A percentile compares a stretch with the other conserved stretches of the same genome.
Conservation (phyloP, 202 grass and related monocot genomes). For the Setaria italica region DNA sequence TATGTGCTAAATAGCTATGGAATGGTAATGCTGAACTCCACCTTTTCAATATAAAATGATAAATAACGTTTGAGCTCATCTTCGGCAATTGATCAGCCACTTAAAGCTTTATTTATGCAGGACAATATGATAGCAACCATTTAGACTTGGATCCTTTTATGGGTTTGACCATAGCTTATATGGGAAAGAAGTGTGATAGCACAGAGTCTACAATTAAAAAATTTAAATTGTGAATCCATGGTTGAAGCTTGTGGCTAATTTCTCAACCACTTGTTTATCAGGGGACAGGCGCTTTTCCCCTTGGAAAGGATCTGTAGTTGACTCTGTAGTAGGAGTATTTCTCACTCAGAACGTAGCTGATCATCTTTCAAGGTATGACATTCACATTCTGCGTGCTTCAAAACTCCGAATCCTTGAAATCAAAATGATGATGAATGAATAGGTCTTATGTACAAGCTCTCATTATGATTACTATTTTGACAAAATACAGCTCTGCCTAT, state of each 20-base stretch:
- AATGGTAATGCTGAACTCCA: slow-evolving; percentile 2
- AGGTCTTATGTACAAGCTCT: slow-evolving; percentile 24
- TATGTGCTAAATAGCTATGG: background rate
- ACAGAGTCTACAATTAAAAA: background rate
- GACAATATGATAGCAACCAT: slow-evolving; percentile 7
- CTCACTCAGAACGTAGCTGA: slow-evolving; percentile 95
- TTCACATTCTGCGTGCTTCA: slow-evolving; percentile 15
- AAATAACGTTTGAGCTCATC: slow-evolving; percentile 22
- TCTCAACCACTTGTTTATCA: slow-evolving; percentile 48
- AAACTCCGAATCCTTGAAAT: slow-evolving; percentile 11
- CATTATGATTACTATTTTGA: slow-evolving; percentile 37
- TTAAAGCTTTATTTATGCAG: background rate
- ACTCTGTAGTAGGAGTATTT: slow-evolving; percentile 90
- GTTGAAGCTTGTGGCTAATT: slow-evolving; percentile 38
- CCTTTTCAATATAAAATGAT: background rate
- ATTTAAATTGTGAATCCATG: slow-evolving; percentile 7
- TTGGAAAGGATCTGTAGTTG: slow-evolving; percentile 95
- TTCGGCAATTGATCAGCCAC: background rate
- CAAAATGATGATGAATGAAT: slow-evolving; percentile 26
- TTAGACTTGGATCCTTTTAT: background rate
- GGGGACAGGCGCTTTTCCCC: slow-evolving; percentile 81
- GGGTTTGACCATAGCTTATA: background rate
- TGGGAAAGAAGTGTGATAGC: background rate
- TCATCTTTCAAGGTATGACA: slow-evolving; percentile 88
- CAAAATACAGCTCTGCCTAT: slow-evolving; percentile 78